Evolutionary conservation across 768 basidiomycete genomes (phyloP).

Genomic region (Mycena filopes): DNA sequence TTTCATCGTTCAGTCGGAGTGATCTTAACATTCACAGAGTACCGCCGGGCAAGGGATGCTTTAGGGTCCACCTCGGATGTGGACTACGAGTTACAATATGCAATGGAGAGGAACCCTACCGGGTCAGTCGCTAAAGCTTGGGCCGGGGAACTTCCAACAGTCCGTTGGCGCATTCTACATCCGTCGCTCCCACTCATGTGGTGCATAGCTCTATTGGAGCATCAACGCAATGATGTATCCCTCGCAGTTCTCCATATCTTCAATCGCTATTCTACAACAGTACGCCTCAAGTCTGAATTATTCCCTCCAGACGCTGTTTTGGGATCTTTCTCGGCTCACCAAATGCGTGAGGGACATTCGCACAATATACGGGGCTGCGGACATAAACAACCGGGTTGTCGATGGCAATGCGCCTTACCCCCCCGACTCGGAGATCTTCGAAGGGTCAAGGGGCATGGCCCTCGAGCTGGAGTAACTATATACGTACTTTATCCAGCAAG

Average conservation of each 20-base stretch:
- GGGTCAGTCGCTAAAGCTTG: background rate
- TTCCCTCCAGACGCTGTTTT: too few species aligned
- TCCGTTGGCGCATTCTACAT: too few species aligned
- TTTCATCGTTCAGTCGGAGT: too few species aligned
- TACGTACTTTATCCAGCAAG: too few species aligned
- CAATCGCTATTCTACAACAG: constrained; percentile 43
- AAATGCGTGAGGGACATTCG: constrained; percentile 36
- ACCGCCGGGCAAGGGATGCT: constrained; percentile 4
- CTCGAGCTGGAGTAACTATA: too few species aligned
- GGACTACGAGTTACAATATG: constrained; percentile 12
- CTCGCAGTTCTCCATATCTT: constrained; percentile 39
- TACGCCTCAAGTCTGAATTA: too few species aligned
- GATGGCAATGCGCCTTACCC: constrained; percentile 40
- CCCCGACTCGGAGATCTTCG: too few species aligned
- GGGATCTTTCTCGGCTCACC: too few species aligned
- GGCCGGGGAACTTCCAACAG: constrained; percentile 19
- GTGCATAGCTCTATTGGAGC: constrained; percentile 26
- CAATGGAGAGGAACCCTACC: background rate
- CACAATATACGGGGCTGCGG: constrained; percentile 34
- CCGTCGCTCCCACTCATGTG: too few species aligned
- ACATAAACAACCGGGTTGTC: constrained; percentile 35
- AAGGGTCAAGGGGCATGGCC: too few species aligned
- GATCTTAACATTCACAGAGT: too few species aligned
- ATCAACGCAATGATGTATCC: constrained; percentile 40
- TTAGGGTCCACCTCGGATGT: background rate